Evolutionary conservation across 208 protist genomes (phyloP).

Genomic region (Trypanosoma scelopori): DNA sequence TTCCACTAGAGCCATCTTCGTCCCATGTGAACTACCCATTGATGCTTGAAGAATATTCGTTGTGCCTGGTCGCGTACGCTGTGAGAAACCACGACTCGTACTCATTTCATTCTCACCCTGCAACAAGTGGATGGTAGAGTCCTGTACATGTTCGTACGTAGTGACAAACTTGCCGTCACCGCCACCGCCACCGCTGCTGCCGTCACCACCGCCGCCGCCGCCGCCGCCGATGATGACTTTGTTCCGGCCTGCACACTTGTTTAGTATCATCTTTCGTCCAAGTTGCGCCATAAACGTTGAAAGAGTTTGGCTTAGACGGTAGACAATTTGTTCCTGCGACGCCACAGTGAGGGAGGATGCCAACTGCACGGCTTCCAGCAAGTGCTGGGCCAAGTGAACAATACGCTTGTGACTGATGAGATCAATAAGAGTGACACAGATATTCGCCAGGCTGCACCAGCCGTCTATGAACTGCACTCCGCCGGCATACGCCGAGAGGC

Average conservation of each 20-base stretch:
- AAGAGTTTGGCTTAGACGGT: conserved; percentile 54
- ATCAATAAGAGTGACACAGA: conserved; percentile 45
- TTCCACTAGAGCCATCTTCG: background rate
- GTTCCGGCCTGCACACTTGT: background rate
- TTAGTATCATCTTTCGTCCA: conserved; percentile 23
- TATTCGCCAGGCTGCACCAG: conserved; percentile 62
- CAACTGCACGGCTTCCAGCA: conserved; percentile 44
- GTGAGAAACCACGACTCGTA: background rate
- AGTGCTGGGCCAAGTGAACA: conserved; percentile 41
- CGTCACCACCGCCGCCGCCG: background rate
- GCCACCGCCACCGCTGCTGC: background rate
- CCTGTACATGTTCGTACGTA: background rate
- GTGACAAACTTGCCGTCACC: background rate
- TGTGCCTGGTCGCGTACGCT: background rate
- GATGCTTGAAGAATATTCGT: background rate
- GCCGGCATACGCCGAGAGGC: conserved; percentile 65
- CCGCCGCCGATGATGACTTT: too few species aligned
- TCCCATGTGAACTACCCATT: background rate
- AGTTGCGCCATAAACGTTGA: conserved; percentile 68
- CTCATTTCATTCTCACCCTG: conserved; percentile 12
- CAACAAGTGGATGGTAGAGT: background rate
- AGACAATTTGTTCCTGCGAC: conserved; percentile 77
- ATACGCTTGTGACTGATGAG: conserved; percentile 43
- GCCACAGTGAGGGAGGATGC: conserved; percentile 61
- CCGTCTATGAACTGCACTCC: conserved; percentile 78